phyloP scores from a whole-genome alignment of 1,139 yeast genomes.

The Debaryomyces singareniensis region DNA sequence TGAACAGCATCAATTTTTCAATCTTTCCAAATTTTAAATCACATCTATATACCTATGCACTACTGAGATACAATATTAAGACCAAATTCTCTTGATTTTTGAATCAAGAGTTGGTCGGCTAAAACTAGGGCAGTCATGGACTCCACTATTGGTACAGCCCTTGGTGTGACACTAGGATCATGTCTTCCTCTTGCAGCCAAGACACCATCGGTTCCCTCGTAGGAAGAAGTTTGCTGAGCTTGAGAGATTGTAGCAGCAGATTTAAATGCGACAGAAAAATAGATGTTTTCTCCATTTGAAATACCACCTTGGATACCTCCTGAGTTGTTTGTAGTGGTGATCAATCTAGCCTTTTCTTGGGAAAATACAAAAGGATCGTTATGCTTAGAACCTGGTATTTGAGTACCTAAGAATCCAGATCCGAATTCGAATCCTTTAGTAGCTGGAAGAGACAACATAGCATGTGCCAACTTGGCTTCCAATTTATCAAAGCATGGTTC shows the following conservation, averaged over 20 bases:
- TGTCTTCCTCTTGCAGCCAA: slow-evolving; percentile 97
- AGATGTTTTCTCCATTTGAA: slow-evolving; percentile 90
- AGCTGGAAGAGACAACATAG: slow-evolving; percentile 96
- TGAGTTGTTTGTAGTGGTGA: slow-evolving; percentile 84
- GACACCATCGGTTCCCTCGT: slow-evolving; percentile 80
- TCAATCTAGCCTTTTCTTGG: slow-evolving; percentile 50
- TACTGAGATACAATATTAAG: slow-evolving; percentile 12
- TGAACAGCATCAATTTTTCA: too few relatives aligned
- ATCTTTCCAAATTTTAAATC: too few relatives aligned
- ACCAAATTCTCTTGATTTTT: slow-evolving; percentile 68
- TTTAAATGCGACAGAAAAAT: slow-evolving; percentile 92
- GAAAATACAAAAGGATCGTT: slow-evolving; percentile 77
- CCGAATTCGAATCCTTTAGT: slow-evolving; percentile 98
- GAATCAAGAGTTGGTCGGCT: slow-evolving; percentile 80
- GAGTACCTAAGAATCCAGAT: slow-evolving; percentile 87
- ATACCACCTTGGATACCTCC: slow-evolving; percentile 99
- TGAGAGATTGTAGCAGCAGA: slow-evolving; percentile 97
- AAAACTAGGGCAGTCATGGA: slow-evolving; percentile 94
- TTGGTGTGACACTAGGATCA: slow-evolving; percentile 96
- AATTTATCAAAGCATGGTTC: slow-evolving; percentile 97
- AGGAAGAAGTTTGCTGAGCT: slow-evolving; percentile 82
- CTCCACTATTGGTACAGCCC: slow-evolving; percentile 98
- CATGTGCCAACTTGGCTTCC: slow-evolving; percentile 93
- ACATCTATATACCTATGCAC: not conserved
- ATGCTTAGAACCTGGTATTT: slow-evolving; percentile 88